These are phyloP conservation scores for Sideroxylon spinosum DNA, from an alignment of 179 eudicot genomes.

Conservation along the genomic window DNA sequence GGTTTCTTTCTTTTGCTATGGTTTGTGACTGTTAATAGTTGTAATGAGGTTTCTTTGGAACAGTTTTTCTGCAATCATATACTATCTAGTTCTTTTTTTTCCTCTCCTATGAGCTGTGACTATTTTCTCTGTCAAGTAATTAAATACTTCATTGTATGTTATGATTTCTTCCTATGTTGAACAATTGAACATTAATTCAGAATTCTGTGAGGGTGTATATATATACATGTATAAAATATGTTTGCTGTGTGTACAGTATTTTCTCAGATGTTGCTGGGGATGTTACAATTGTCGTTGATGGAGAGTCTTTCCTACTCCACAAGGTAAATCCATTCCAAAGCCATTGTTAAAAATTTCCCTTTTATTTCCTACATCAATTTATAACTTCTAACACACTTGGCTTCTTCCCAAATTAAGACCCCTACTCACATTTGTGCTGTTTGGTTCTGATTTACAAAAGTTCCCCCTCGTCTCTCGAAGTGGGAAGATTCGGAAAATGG, in stretches of 20 bases:
- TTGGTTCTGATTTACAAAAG: constrained; percentile 27
- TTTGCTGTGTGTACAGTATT: constrained; percentile 35
- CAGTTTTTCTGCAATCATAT: not conserved
- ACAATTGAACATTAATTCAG: not conserved
- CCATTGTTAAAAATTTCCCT: not conserved
- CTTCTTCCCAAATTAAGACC: not conserved
- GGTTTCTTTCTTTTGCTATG: not conserved
- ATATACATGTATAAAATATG: not conserved
- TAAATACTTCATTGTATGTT: not conserved
- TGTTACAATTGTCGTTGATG: constrained; percentile 46
- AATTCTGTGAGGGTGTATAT: not conserved
- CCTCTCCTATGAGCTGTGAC: too few relatives aligned
- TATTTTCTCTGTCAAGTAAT: constrained; percentile 2
- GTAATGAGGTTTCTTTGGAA: not conserved
- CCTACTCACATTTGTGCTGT: not conserved
- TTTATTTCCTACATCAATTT: not conserved
- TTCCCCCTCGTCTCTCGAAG: constrained; percentile 63
- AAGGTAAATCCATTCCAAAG: constrained; percentile 33
- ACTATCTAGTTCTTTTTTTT: not conserved
- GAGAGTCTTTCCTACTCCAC: constrained; percentile 56
- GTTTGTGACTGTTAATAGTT: not conserved
- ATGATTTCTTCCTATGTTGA: not conserved
- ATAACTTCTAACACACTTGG: not conserved
- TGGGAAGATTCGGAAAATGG: constrained; percentile 61
- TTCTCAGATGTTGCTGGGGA: constrained; percentile 69